Conservation (phyloP, 331 rosid species). For the Malus hybrid region DNA sequence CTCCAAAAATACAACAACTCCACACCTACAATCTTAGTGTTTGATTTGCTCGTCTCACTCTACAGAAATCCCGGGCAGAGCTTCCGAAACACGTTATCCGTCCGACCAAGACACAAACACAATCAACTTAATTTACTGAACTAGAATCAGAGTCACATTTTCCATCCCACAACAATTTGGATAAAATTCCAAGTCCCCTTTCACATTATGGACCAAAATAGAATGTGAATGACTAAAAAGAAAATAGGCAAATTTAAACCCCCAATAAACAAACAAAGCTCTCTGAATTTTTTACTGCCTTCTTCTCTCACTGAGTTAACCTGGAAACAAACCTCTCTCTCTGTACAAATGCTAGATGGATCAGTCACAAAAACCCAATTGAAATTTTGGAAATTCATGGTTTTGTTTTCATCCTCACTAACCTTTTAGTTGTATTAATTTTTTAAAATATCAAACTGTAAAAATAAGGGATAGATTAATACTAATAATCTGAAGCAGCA, state of each 20-base stretch:
- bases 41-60: constrained; percentile 36
- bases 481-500: constrained; percentile 1
- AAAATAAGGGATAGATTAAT: constrained; percentile 17
- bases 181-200: constrained; percentile 27
- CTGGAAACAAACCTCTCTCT: constrained; percentile 23
- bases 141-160: constrained; percentile 35
- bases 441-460: constrained; percentile 15
- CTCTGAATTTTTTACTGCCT: constrained; percentile 6
- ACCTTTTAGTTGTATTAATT: constrained; percentile 35
- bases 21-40: constrained; percentile 39
- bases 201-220: constrained; percentile 38
- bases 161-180: constrained; percentile 24
- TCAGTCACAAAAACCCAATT: constrained; percentile 35
- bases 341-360: constrained; percentile 62
- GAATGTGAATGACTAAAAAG: constrained; percentile 29
- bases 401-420: constrained; percentile 19
- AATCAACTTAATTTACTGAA: constrained; percentile 18
- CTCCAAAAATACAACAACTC: constrained; percentile 51
- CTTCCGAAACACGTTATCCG: fast-evolving
- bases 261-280: constrained; percentile 28
- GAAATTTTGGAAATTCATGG: constrained; percentile 7
- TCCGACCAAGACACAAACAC: constrained; percentile 4
- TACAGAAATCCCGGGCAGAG: no score
- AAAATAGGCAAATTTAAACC: constrained; percentile 16
- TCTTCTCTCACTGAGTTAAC: constrained; percentile 39